phyloP scores from a whole-genome alignment of 192 early-diverging fungal genomes.

The Backusella tarrabulga region DNA sequence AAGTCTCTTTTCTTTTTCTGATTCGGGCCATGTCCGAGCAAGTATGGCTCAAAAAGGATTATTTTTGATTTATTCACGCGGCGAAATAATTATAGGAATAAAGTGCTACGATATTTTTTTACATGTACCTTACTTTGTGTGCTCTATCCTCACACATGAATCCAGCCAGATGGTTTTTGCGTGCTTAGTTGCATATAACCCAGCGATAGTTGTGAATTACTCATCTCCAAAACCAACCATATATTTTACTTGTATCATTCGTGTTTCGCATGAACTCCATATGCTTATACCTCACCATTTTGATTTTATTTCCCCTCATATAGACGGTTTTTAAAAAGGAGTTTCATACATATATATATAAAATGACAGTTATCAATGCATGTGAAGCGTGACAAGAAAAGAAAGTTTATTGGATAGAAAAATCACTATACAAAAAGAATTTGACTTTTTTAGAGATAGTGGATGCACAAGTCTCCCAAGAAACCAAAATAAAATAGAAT shows the following conservation, averaged over 20 bases:
- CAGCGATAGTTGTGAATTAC: not conserved
- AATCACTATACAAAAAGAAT: not conserved
- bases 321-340: not conserved
- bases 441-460: not conserved
- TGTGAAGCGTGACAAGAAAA: not conserved
- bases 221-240: not conserved
- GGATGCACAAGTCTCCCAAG: not conserved
- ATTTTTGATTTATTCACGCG: not conserved
- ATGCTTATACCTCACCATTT: not conserved
- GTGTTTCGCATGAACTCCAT: not conserved
- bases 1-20: not conserved
- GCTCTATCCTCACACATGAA: not conserved
- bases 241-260: not conserved
- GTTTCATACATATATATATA: not conserved
- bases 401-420: not conserved
- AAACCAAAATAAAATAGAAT: not conserved
- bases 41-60: not conserved
- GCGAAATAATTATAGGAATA: not conserved
- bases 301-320: not conserved
- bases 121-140: not conserved
- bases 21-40: not conserved
- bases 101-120: not conserved
- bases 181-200: not conserved
- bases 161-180: constrained; percentile 1
- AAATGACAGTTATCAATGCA: constrained; percentile 1